Base-by-base conservation (phyloP, 208 protist species). In the Wallacemonas sp. region DNA sequence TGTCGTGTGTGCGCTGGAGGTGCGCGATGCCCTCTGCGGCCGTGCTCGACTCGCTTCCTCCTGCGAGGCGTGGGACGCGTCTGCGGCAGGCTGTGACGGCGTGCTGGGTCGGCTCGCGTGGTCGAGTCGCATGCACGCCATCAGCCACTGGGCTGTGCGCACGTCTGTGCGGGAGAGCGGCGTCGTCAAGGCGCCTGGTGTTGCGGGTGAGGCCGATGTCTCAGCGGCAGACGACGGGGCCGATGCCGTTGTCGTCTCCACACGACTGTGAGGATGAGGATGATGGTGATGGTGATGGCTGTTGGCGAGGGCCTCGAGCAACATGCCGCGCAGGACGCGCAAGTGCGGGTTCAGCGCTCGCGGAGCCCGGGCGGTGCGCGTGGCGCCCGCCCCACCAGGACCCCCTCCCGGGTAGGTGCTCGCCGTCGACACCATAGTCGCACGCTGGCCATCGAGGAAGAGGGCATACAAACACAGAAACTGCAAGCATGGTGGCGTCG, bases 401-500 rank as follows among this genome's bases (percentile, higher is more conserved):
- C 38, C 72, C 57, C 45, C 75, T 1, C 73, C 71, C 49, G 59
- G 73, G 69, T 89, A 88, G 18, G 31, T 8, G 32, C 52, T 23
- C 5, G 52, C 10, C 18, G 52, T 42, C n/a, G 31, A 11, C 52
- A 29, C 22, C 25, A 22, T 33, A 14, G 49, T 57, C 5, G 52
- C 22, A 29, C 81, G 80, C 61, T 92, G 73, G 12, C 89, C 89
- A 55, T 82, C 86, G 77, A 91, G 82, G 59, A 86, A 95, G 8
- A 95, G 72, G 10, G 86, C 80, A 75, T 95, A 95, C 14, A 91
- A 63, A 57, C 80, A 82, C 5, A 95, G 61, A 57, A 95, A 95
- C 52, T 86, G 77, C 31, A 94, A 61, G 2, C 72, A 61, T 3
- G 84, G 55, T 1, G 87, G 79, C 61, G 83, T 3, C 23, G 39